Base-by-base conservation (phyloP, 2,329 filamentous ascomycete genomes). In the Fusarium sarcochroum region DNA sequence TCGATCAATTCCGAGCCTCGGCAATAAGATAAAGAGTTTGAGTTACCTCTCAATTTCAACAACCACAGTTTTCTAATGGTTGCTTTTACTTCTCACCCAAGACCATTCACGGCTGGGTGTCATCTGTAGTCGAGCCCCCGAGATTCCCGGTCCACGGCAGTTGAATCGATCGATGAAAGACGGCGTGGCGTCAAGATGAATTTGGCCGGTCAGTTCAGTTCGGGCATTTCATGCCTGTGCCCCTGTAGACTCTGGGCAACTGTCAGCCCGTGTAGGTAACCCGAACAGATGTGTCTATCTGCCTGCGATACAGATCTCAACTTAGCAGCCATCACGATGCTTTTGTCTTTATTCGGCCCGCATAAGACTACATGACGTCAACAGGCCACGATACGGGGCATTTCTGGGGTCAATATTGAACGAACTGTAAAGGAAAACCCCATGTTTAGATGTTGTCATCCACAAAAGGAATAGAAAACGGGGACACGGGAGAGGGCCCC, bases 321-420 rank as follows among this genome's bases (percentile, higher is more conserved):
- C 45, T 38, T 7, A 27, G 27, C 50, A 47, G 8, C 7, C 50
- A 53, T 51, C 25, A 17, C 32, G 51, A 66, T 55, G 35, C 23
- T 27, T 21, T 53, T 32, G 21, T 52, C 18, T 52, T 27, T 30
- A 67, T 69, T 71, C 69, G 69, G 71, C 50, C 53, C 62, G 59
- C 57, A 18, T 8, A 41, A 32, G 41, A 13, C 25, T 44, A 14
- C 13, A 52, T 73, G 71, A 73, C 71, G 71, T 73, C 65, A 73
- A 46, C 7, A 6, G n/a, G 11, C 35, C 38, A 53, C 30, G 40
- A 40, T 45, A 50, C 37, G 60, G 60, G 42, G 35, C 47, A 50
- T 46, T 46, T 21, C 41, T 46, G 49, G 51, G 53, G 42, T 61
- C 55, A 18, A 67, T 45, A 41, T 21, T 48, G 15, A 48, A 23